Evolutionary conservation across 257 asterid genomes (phyloP).

Genomic region (Plectranthus barbatus): DNA sequence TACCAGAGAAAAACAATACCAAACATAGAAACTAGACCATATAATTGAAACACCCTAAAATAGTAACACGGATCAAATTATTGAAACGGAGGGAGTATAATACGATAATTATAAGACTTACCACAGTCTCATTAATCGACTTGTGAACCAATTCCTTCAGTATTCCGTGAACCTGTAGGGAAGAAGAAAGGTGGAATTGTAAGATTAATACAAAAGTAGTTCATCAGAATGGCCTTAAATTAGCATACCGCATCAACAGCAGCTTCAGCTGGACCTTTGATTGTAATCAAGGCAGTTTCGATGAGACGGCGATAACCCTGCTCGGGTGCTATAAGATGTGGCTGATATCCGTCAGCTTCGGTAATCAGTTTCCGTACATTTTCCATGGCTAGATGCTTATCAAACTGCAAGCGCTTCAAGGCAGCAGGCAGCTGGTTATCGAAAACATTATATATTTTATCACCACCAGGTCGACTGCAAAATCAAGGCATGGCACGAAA

Average conservation of each 20-base stretch:
- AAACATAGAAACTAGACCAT: neutral
- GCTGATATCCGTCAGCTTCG: conserved; percentile 99
- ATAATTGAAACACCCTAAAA: neutral
- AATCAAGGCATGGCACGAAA: conserved; percentile 10
- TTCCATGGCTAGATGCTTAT: conserved; percentile 98
- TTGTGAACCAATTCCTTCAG: conserved; percentile 89
- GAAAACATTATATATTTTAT: conserved; percentile 80
- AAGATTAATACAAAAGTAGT: neutral
- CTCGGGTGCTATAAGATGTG: conserved; percentile 98
- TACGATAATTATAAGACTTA: conserved; percentile 19
- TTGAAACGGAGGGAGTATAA: too few species aligned
- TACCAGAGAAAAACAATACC: neutral
- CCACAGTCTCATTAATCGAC: conserved; percentile 78
- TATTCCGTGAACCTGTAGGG: conserved; percentile 71
- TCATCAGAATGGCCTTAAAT: too few species aligned
- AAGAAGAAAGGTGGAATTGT: neutral
- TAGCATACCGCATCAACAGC: conserved; percentile 84
- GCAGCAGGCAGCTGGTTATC: conserved; percentile 98
- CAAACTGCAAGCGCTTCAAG: conserved; percentile 91
- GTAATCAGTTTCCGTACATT: conserved; percentile 92
- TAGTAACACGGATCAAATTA: too few species aligned
- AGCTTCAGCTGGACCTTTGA: conserved; percentile 98
- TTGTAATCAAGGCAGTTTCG: conserved; percentile 76
- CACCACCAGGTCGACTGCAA: conserved; percentile 98
- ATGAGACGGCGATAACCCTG: conserved; percentile 98